Conservation (phyloP, 371 early-diverging fungal genomes). For the Conidiobolus incongruus region DNA sequence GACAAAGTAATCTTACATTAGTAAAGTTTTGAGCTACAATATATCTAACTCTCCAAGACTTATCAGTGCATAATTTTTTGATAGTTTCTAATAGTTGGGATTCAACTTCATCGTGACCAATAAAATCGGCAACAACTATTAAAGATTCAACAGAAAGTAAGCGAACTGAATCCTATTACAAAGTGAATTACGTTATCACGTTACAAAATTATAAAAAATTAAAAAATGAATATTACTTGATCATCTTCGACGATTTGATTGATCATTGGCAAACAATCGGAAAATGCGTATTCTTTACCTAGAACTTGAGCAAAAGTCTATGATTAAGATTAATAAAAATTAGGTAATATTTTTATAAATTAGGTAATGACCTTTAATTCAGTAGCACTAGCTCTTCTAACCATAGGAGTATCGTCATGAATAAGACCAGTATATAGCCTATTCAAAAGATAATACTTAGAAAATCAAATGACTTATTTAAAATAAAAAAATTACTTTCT, state of each 20-base stretch:
- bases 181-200: no score
- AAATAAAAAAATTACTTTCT: constrained; percentile 25
- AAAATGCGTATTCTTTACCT: constrained; percentile 41
- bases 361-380: no score
- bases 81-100: constrained; percentile 46
- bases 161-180: constrained; percentile 91
- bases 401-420: constrained; percentile 94
- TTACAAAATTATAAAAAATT: no score
- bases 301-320: constrained; percentile 39
- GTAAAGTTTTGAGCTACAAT: constrained; percentile 95
- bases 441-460: constrained; percentile 3
- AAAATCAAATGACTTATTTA: not conserved
- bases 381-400: constrained; percentile 84
- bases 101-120: constrained; percentile 51
- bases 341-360: no score
- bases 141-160: constrained; percentile 80
- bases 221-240: constrained; percentile 25
- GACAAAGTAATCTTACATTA: constrained; percentile 21
- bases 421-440: constrained; percentile 51
- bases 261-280: constrained; percentile 60
- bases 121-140: constrained; percentile 66
- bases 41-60: constrained; percentile 94
- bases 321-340: no score
- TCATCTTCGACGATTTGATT: constrained; percentile 58
- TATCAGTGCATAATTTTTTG: constrained; percentile 60